These are phyloP conservation scores for Arthrocladium fulminans DNA, from an alignment of 2,329 filamentous ascomycete species.

Conservation along the genomic window DNA sequence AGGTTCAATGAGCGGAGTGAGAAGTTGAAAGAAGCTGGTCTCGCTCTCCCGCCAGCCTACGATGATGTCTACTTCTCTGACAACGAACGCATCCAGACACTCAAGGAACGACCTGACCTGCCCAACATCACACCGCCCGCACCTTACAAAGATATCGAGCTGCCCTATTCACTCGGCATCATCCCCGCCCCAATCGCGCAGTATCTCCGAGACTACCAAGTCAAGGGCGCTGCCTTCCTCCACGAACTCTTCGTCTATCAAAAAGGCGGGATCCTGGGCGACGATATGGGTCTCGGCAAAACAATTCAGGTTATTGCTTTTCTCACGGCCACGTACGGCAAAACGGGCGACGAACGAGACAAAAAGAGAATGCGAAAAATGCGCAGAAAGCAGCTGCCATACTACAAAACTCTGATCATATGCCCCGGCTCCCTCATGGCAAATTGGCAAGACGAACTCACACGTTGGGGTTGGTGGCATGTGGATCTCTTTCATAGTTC, in stretches of 20 bases:
- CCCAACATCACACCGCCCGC: constrained; percentile 53
- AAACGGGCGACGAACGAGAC: constrained; percentile 82
- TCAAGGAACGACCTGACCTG: constrained; percentile 64
- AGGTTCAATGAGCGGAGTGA: constrained; percentile 57
- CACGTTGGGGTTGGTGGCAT: constrained; percentile 94
- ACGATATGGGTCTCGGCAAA: constrained; percentile 97
- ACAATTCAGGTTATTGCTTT: constrained; percentile 95
- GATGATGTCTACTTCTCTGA: constrained; percentile 69
- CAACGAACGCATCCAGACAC: constrained; percentile 51
- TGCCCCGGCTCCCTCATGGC: constrained; percentile 81
- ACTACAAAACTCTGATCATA: constrained; percentile 73
- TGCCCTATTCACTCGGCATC: constrained; percentile 66
- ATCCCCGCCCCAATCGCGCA: constrained; percentile 86
- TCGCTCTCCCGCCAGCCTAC: constrained; percentile 70
- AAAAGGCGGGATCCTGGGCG: constrained; percentile 79
- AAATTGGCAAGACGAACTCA: constrained; percentile 83
- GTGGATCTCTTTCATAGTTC: constrained; percentile 70
- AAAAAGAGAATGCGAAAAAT: constrained; percentile 80
- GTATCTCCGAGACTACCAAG: constrained; percentile 85
- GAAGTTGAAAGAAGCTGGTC: constrained; percentile 54
- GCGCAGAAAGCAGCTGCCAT: constrained; percentile 61
- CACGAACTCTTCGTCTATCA: constrained; percentile 87
- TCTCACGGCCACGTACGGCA: constrained; percentile 82
- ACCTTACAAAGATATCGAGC: constrained; percentile 63
- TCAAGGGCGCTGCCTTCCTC: constrained; percentile 74